These are phyloP conservation scores for Hibiscus trionum DNA, from an alignment of 345 rosid genomes.

Conservation along the genomic window DNA sequence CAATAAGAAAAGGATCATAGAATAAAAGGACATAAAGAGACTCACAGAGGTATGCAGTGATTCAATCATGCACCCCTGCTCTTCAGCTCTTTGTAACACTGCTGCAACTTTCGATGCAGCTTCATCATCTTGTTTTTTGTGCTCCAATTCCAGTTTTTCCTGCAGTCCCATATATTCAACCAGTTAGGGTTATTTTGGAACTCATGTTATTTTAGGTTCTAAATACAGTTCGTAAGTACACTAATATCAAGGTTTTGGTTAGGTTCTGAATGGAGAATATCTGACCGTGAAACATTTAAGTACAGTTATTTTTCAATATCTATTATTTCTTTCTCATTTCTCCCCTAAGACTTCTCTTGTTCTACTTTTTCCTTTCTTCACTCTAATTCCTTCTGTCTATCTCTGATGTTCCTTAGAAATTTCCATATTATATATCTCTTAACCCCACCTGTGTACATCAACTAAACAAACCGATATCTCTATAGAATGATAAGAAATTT, in stretches of 20 bases:
- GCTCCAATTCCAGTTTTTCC: constrained; percentile 63
- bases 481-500: constrained; percentile 1
- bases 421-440: neutral
- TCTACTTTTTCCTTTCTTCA: neutral
- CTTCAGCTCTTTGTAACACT: constrained; percentile 82
- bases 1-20: neutral
- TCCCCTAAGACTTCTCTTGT: neutral
- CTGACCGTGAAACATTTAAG: neutral
- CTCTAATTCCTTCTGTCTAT: neutral
- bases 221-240: neutral
- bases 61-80: constrained; percentile 85
- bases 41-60: constrained; percentile 84
- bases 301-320: neutral
- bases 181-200: neutral
- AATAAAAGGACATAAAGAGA: constrained; percentile 11
- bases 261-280: neutral
- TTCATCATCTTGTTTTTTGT: constrained; percentile 64
- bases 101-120: constrained; percentile 76
- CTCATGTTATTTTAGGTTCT: neutral
- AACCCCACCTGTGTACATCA: neutral
- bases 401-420: neutral
- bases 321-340: neutral
- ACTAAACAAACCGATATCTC: constrained; percentile 8
- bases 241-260: neutral
- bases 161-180: constrained; percentile 23